phyloP scores from a whole-genome alignment of 768 basidiomycete species.

The Trametes cubensis region DNA sequence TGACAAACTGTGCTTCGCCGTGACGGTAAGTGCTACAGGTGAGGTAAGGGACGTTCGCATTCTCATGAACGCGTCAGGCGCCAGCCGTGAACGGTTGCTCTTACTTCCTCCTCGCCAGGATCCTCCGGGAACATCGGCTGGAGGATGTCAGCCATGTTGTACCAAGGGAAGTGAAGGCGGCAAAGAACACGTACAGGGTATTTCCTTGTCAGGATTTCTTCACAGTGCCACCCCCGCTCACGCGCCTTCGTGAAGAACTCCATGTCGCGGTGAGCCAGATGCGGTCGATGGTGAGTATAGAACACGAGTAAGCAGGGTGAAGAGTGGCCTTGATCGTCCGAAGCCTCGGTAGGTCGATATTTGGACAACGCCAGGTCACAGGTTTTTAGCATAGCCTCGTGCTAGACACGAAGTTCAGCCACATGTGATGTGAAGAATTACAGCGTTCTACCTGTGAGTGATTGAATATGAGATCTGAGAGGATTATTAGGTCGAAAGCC shows the following conservation, averaged over 20 bases:
- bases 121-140: constrained; percentile 93
- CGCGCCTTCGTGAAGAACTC: constrained; percentile 74
- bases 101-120: constrained; percentile 71
- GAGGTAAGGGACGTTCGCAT: background rate
- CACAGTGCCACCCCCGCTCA: constrained; percentile 68
- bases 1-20: too few relatives aligned
- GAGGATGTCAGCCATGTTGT: too few relatives aligned
- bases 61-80: constrained; percentile 41
- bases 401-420: constrained; percentile 45
- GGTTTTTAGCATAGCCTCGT: constrained; percentile 77
- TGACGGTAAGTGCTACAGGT: too few relatives aligned
- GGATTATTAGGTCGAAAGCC: constrained; percentile 77
- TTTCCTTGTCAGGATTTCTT: constrained; percentile 63
- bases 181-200: constrained; percentile 55
- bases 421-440: background rate
- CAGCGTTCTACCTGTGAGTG: constrained; percentile 73
- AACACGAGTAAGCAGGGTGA: constrained; percentile 71
- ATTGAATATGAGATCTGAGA: constrained; percentile 94
- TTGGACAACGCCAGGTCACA: constrained; percentile 51
- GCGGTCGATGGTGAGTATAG: constrained; percentile 87
- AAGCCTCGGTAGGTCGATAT: background rate
- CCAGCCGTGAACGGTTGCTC: constrained; percentile 89
- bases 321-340: constrained; percentile 13
- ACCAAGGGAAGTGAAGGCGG: background rate
- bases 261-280: constrained; percentile 80